These are phyloP conservation scores for Ophiostoma pallidulum DNA, from an alignment of 2,329 filamentous ascomycete species.

Conservation along the genomic window DNA sequence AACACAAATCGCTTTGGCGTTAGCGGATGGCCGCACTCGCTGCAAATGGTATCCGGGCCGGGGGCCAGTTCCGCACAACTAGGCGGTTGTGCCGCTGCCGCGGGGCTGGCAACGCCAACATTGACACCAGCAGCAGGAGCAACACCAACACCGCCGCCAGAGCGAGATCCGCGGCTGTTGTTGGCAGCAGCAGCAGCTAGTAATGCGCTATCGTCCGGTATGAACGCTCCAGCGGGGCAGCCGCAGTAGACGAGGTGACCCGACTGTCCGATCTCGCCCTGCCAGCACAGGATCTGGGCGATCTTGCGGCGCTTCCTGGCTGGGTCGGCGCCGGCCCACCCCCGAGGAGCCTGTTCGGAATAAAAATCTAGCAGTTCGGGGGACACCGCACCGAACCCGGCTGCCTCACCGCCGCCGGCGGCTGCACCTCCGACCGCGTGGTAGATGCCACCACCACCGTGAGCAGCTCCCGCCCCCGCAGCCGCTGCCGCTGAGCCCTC, in stretches of 20 bases:
- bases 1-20: conserved; percentile 8
- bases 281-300: conserved; percentile 40
- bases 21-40: conserved; percentile 1
- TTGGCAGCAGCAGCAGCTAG: not conserved
- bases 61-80: too few relatives aligned
- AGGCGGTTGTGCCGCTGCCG: too few relatives aligned
- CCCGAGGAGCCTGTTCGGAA: conserved; percentile 2
- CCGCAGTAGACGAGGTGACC: conserved; percentile 23
- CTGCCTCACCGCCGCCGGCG: not conserved
- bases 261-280: conserved; percentile 35
- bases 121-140: not conserved
- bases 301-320: conserved; percentile 18
- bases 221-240: conserved; percentile 18
- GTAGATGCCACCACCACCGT: not conserved
- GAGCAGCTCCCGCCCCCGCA: too few relatives aligned
- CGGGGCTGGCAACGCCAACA: too few relatives aligned
- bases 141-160: not conserved
- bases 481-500: too few relatives aligned
- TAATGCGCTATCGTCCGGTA: not conserved
- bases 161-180: too few relatives aligned
- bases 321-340: conserved; percentile 11
- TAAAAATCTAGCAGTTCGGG: conserved; percentile 1
- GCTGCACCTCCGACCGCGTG: not conserved
- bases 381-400: conserved; percentile 3
- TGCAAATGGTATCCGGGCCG: not conserved